These are phyloP conservation scores for Emergomyces africanus DNA, from an alignment of 2,329 filamentous ascomycete species.

Conservation along the genomic window DNA sequence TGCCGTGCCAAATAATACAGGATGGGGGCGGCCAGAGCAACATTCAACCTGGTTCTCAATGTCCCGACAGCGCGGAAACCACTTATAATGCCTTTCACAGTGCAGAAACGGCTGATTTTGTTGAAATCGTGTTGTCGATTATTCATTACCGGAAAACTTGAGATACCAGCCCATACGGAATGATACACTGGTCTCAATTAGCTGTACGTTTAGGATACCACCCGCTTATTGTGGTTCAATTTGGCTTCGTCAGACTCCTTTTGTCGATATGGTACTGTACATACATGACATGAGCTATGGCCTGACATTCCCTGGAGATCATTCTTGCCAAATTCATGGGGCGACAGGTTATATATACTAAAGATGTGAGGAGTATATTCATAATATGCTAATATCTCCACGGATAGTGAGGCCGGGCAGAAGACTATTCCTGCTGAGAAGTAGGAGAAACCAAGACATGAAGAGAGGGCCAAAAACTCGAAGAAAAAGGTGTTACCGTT, in stretches of 20 bases:
- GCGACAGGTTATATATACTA: not conserved
- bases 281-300: not conserved
- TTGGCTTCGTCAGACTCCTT: not conserved
- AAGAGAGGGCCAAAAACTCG: not conserved
- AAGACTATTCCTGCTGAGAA: not conserved
- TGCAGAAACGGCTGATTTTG: not conserved
- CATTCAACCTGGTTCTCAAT: not conserved
- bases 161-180: not conserved
- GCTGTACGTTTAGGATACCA: not conserved
- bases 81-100: conserved; percentile 5
- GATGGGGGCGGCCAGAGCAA: not conserved
- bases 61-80: conserved; percentile 8
- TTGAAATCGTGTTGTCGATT: not conserved
- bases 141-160: not conserved
- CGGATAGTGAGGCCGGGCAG: not conserved
- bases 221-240: not conserved
- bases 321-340: not conserved
- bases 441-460: not conserved
- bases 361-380: not conserved
- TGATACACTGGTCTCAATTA: not conserved
- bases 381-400: not conserved
- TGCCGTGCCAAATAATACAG: not conserved
- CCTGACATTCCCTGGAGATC: not conserved
- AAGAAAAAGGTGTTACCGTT: not conserved
- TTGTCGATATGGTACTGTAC: not conserved